These are phyloP conservation scores for Coemansia guatemalensis DNA, from an alignment of 192 early-diverging fungal species.

Conservation along the genomic window DNA sequence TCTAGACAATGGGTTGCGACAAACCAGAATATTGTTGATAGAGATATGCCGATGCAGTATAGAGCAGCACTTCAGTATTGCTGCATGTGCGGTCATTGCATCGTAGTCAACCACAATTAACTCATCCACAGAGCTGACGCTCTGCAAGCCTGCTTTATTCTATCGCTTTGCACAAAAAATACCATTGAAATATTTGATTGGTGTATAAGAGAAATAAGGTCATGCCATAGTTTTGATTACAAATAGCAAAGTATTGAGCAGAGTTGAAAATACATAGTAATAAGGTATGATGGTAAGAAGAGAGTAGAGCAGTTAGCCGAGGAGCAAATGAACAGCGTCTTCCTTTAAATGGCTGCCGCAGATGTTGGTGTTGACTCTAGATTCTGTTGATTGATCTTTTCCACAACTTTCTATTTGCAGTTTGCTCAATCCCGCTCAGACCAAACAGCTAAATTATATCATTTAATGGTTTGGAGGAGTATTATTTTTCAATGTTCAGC, in stretches of 20 bases:
- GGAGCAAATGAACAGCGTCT: too few species aligned
- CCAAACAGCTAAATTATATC: neutral
- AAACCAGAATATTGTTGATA: slow-evolving; percentile 24
- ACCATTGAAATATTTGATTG: too few species aligned
- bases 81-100: slow-evolving; percentile 6
- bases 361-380: too few species aligned
- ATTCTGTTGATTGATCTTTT: neutral
- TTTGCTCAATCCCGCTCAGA: neutral
- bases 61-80: neutral
- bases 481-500: neutral
- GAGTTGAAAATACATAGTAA: too few species aligned
- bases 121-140: slow-evolving; percentile 1
- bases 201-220: too few species aligned
- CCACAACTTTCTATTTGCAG: neutral
- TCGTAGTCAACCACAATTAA: neutral
- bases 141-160: neutral
- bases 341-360: too few species aligned
- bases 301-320: too few species aligned
- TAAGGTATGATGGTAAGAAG: too few species aligned
- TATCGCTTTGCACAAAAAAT: too few species aligned
- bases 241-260: too few species aligned
- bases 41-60: slow-evolving; percentile 31
- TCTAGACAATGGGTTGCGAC: neutral
- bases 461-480: neutral
- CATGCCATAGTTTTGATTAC: too few species aligned